These are phyloP conservation scores for Phylloporus sp. DNA, from an alignment of 768 basidiomycete species.

Conservation along the genomic window DNA sequence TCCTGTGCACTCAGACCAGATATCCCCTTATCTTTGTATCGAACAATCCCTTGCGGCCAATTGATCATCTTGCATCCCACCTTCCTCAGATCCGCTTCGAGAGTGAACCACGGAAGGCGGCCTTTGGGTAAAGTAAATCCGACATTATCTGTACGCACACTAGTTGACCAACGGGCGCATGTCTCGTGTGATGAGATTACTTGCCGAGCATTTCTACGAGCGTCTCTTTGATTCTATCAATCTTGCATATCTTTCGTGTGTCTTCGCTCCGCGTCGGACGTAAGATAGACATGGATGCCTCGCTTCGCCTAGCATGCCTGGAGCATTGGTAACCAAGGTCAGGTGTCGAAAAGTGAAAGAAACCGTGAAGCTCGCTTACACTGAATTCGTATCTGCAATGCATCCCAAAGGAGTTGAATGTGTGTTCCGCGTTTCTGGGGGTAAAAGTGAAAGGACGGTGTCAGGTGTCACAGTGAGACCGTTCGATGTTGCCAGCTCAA, in stretches of 20 bases:
- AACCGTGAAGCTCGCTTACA: too few relatives aligned
- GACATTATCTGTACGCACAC: neutral
- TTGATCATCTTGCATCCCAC: neutral
- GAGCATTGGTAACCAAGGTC: neutral
- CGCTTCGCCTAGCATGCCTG: neutral
- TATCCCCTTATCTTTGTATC: neutral
- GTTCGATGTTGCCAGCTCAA: neutral
- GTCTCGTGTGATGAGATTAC: neutral
- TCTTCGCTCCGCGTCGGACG: neutral
- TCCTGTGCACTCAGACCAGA: neutral
- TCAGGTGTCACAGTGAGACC: neutral
- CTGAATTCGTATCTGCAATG: neutral
- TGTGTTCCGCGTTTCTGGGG: neutral
- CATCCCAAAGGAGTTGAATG: neutral
- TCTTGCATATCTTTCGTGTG: neutral
- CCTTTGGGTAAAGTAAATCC: neutral
- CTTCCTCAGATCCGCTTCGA: neutral
- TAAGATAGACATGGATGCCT: neutral
- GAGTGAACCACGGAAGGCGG: slow-evolving; percentile 1
- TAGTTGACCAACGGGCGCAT: neutral
- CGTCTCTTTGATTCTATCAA: neutral
- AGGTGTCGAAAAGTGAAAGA: too few relatives aligned
- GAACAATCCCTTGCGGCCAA: neutral
- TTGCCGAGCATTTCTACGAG: slow-evolving; percentile 16
- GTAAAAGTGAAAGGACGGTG: neutral